Percentiles rank a stretch among this genome's conserved stretches.
Conservation (phyloP, 2,329 filamentous ascomycete species). For the Sphaerulina vaccinii region DNA sequence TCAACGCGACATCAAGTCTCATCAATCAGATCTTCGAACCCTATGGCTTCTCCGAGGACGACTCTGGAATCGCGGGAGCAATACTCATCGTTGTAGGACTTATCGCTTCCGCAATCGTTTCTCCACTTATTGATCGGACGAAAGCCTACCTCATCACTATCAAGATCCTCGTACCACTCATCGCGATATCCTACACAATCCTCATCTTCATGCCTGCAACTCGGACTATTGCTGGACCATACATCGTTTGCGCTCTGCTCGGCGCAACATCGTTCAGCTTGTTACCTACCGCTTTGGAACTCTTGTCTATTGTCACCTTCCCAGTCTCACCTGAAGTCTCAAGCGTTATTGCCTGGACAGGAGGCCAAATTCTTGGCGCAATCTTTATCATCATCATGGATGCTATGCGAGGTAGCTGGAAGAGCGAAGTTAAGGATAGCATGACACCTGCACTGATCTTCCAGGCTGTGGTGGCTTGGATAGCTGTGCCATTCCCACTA, state of each 20-base stretch:
- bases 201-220: slow-evolving; percentile 79
- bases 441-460: slow-evolving; percentile 78
- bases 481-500: slow-evolving; percentile 54
- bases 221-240: slow-evolving; percentile 63
- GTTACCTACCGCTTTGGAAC: slow-evolving; percentile 82
- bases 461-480: slow-evolving; percentile 67
- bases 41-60: slow-evolving; percentile 77
- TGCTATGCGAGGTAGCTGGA: slow-evolving; percentile 58
- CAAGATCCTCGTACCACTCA: slow-evolving; percentile 70
- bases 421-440: slow-evolving; percentile 47
- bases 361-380: slow-evolving; percentile 81
- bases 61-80: slow-evolving; percentile 87
- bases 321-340: slow-evolving; percentile 84
- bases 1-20: slow-evolving; percentile 86
- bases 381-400: slow-evolving; percentile 82
- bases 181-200: slow-evolving; percentile 65
- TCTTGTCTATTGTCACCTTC: slow-evolving; percentile 80
- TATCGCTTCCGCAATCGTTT: slow-evolving; percentile 69
- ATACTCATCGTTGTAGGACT: slow-evolving; percentile 87
- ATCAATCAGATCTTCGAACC: slow-evolving; percentile 87
- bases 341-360: slow-evolving; percentile 78
- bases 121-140: slow-evolving; percentile 79
- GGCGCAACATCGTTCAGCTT: slow-evolving; percentile 79
- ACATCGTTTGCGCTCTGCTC: slow-evolving; percentile 70
- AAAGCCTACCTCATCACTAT: slow-evolving; percentile 75